Base-by-base conservation (phyloP, 2,329 filamentous ascomycete genomes). In the Macrophomina pseudophaseolina region DNA sequence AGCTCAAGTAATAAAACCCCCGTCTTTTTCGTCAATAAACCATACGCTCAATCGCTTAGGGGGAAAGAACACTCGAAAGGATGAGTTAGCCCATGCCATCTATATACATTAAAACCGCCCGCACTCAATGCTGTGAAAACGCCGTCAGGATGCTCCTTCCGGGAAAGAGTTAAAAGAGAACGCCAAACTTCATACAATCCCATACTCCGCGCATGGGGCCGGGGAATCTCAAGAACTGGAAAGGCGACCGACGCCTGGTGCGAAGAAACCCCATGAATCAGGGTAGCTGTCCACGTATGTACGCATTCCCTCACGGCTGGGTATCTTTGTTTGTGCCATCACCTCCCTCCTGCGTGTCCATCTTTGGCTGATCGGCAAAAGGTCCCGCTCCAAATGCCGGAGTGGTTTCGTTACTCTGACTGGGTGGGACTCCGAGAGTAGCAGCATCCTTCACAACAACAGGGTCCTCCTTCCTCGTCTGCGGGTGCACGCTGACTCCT, bases 401-500 rank as follows among this genome's bases (percentile, higher is more conserved):
- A 14, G 81, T 83, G 1, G 81, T 82, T 2, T 79, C 75, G 16
- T 70, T 73, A 38, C 78, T 75, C 70, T 83, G 82, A 60, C 80
- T 82, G 1, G 81, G 81, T 35, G 81, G 79, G 54, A 81, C 75
- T 33, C 79, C 76, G 5, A 28, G 32, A 48, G 12, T 14, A 23
- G 42, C 18, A 46, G 53, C 44, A 1, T 66, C 53, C 44, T 44
- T 66, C 8, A 81, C 79, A 5, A 84, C 76, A 18, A 85, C 75
- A 0, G 78, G 79, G 67, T 86, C 83, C 49, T 79, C 80, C 2
- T 80, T 72, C 65, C 79, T 81, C 4, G 84, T 86, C 23, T 80
- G 80, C 0, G 84, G 82, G 67, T 85, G 83, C 5, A 83, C 73
- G 46, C 84, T 81, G 60, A 84, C 74, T 64, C 76, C 81, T 44